Conservation (phyloP, 306 rosid genomes). For the Gleditsia sinensis region DNA sequence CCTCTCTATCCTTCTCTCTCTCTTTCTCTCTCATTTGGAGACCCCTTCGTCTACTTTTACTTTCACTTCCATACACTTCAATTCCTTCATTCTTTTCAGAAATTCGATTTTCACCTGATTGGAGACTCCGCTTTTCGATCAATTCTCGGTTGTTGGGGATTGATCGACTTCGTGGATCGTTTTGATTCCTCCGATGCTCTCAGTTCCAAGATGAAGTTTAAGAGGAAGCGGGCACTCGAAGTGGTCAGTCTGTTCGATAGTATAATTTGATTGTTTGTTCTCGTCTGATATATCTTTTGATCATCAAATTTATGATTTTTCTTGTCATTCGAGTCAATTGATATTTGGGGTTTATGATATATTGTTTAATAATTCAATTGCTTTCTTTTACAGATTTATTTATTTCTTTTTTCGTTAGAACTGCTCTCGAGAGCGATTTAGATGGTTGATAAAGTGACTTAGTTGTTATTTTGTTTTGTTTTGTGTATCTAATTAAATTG, state of each 20-base stretch:
- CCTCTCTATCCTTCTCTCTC: slow-evolving; percentile 30
- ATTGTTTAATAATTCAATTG: background rate
- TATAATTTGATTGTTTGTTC: background rate
- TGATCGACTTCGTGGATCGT: slow-evolving; percentile 49
- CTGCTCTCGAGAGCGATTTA: slow-evolving; percentile 27
- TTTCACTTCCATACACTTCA: slow-evolving; percentile 34
- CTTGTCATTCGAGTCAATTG: background rate
- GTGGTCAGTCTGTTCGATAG: slow-evolving; percentile 67
- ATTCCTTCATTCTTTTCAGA: slow-evolving; percentile 31
- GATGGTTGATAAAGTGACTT: too few relatives aligned
- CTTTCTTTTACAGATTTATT: background rate
- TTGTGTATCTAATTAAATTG: background rate
- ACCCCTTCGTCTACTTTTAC: slow-evolving; percentile 27
- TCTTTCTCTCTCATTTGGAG: slow-evolving; percentile 27
- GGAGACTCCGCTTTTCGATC: slow-evolving; percentile 46
- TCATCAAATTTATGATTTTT: slow-evolving; percentile 28
- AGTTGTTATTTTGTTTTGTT: slow-evolving; percentile 14
- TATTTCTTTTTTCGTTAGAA: slow-evolving; percentile 13
- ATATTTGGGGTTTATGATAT: slow-evolving; percentile 42
- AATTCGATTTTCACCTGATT: slow-evolving; percentile 36
- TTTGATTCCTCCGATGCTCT: slow-evolving; percentile 70
- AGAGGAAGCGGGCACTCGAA: slow-evolving; percentile 90
- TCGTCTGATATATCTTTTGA: background rate
- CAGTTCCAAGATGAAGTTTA: slow-evolving; percentile 80
- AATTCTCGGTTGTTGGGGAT: slow-evolving; percentile 41